Conservation (phyloP, 805 yeast species). For the Ogataea pilisensis region DNA sequence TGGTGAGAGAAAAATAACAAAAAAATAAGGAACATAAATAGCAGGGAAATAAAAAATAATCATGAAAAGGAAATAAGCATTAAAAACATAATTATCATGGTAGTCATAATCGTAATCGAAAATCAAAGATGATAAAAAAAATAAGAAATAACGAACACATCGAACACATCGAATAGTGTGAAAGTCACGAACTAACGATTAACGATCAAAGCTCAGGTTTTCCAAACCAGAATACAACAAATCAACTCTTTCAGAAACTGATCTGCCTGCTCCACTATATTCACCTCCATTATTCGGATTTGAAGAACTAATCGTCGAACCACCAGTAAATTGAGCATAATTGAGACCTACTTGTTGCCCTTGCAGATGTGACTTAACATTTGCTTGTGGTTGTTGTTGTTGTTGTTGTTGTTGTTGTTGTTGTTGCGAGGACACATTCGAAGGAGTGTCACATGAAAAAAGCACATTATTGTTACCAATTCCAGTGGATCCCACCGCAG, state of each 20-base stretch:
- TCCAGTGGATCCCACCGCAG: neutral
- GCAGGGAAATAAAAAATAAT: neutral
- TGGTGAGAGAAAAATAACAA: neutral
- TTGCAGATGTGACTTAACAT: neutral
- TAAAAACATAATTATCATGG: neutral
- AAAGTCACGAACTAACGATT: no score
- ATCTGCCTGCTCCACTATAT: conserved; percentile 20
- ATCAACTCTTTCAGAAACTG: no score
- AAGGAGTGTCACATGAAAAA: neutral
- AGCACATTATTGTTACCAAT: conserved; percentile 4
- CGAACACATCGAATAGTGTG: no score
- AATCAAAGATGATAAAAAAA: neutral
- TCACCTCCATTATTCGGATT: conserved; percentile 21
- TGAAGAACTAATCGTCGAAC: conserved; percentile 16
- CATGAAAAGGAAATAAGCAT: neutral
- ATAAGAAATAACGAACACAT: no score
- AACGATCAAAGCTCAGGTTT: conserved; percentile 25
- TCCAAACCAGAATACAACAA: conserved; percentile 25
- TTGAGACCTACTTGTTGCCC: conserved; percentile 16
- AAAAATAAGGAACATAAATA: neutral
- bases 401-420: conserved; percentile 17
- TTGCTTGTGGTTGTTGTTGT: conserved; percentile 9
- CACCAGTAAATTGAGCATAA: conserved; percentile 28
- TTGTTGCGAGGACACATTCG: neutral
- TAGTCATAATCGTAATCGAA: no score